phyloP scores from a whole-genome alignment of 805 yeast species.

The Candida gorgasii region DNA sequence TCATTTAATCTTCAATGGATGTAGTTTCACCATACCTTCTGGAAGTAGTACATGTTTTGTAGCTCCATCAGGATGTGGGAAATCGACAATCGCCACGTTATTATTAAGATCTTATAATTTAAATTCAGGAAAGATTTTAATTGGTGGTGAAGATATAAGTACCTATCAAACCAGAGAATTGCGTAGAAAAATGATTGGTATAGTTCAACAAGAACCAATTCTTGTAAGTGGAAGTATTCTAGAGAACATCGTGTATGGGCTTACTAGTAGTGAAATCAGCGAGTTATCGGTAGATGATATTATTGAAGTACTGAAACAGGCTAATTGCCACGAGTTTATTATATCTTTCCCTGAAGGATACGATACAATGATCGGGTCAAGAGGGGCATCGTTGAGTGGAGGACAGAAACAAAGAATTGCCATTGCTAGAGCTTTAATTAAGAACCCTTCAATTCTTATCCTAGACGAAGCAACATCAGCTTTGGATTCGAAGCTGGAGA shows the following conservation, averaged over 20 bases:
- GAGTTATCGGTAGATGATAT: slow-evolving; percentile 42
- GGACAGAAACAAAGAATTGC: slow-evolving; percentile 80
- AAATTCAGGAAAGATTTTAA: slow-evolving; percentile 46
- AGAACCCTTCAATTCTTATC: slow-evolving; percentile 62
- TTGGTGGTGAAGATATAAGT: slow-evolving; percentile 53
- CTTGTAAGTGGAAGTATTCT: slow-evolving; percentile 55
- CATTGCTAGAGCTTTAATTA: slow-evolving; percentile 70
- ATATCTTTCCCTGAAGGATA: slow-evolving; percentile 59
- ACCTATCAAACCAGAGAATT: slow-evolving; percentile 50
- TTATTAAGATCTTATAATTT: slow-evolving; percentile 55
- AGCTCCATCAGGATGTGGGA: slow-evolving; percentile 65
- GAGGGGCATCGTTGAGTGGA: slow-evolving; percentile 64
- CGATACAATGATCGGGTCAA: slow-evolving; percentile 55
- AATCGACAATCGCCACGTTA: slow-evolving; percentile 57
- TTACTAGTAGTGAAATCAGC: slow-evolving; percentile 37
- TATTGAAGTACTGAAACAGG: slow-evolving; percentile 46
- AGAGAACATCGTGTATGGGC: slow-evolving; percentile 58
- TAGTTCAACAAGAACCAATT: slow-evolving; percentile 65
- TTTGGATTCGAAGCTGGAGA: slow-evolving; percentile 53
- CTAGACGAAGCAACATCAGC: slow-evolving; percentile 74
- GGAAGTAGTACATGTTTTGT: slow-evolving; percentile 45
- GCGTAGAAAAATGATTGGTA: slow-evolving; percentile 51
- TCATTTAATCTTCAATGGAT: slow-evolving; percentile 37
- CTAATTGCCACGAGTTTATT: slow-evolving; percentile 60
- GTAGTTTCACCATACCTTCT: slow-evolving; percentile 36